Base-by-base conservation (phyloP, 805 yeast species). In the Monosporozyma aquatica region DNA sequence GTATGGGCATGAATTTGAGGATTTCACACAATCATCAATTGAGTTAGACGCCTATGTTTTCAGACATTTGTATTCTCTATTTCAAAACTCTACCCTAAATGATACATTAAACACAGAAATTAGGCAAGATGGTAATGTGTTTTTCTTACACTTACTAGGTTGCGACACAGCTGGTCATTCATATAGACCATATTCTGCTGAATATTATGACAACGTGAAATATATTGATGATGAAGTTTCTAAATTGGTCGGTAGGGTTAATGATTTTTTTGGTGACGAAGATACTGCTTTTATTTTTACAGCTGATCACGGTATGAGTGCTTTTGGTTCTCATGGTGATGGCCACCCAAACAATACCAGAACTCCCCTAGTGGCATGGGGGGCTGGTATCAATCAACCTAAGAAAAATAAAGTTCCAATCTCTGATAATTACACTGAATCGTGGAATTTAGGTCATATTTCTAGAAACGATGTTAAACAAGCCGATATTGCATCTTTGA, bases 231-330 rank as follows among this genome's bases (percentile, higher is more conserved):
- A 59, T 6, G 72, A 87, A 59, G 70, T 92, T 41, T 59, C 66
- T 5, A 61, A 70, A 47, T 67, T 92, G 43, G 79, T 85, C 13
- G 76, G 77, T 11, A 65, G 68, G 42, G 83, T 92, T 37, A 70
- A 76, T 41, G 72, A 80, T 10, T 92, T 84, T 58, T 92, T 87
- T 61, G 78, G 78, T 9, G 92, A 86, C 55, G 77, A 74, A 35
- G 75, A 77, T 2, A 80, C 97, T 1, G 95, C 96, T 0, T 92
- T 89, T 62, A 76, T 92, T 1, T 92, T 92, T 62, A 92, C 98
- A 1, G 96, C 98, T 2, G 99, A 92, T 61, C 99, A 92, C 61
- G 99, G 99, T n/a, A 92, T 92, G 98, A 84, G 92, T 50, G 97
- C 94, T 42, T 84, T 86, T 64, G 99, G 99, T 2, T 83, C 95